Conservation (phyloP, 2,329 filamentous ascomycete genomes). For the Diaporthe humulicola region DNA sequence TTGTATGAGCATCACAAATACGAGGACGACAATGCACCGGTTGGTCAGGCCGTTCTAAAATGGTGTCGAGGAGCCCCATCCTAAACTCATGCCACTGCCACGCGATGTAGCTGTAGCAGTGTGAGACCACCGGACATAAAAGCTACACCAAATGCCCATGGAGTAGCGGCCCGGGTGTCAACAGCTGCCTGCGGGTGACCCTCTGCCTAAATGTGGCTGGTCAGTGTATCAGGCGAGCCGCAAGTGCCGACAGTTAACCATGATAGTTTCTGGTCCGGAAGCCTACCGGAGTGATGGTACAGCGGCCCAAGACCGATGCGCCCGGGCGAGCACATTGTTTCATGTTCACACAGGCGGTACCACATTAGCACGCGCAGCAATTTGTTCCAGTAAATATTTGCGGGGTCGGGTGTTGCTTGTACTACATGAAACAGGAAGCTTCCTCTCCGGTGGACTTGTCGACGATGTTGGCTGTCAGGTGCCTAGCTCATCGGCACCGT, state of each 20-base stretch:
- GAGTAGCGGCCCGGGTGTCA: neutral
- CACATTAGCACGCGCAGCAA: neutral
- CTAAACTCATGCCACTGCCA: neutral
- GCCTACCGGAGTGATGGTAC: slow-evolving; percentile 1
- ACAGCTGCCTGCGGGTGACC: neutral
- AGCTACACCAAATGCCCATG: neutral
- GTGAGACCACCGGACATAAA: neutral
- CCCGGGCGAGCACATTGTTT: neutral
- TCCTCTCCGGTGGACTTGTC: neutral
- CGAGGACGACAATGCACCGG: too few species aligned
- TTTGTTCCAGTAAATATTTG: neutral
- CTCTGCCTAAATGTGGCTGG: neutral
- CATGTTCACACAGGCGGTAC: neutral
- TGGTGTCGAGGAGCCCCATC: neutral
- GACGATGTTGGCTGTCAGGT: neutral
- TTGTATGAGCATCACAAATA: neutral
- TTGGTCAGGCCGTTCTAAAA: too few species aligned
- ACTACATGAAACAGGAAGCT: slow-evolving; percentile 10
- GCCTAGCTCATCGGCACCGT: neutral
- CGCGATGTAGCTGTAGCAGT: neutral
- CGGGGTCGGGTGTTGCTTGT: neutral
- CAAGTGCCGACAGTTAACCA: slow-evolving; percentile 1
- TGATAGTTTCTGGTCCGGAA: neutral
- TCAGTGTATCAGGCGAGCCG: neutral
- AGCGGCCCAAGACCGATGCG: neutral